phyloP scores from a whole-genome alignment of 768 basidiomycete genomes.

The Pleurotus salmoneostramineus region DNA sequence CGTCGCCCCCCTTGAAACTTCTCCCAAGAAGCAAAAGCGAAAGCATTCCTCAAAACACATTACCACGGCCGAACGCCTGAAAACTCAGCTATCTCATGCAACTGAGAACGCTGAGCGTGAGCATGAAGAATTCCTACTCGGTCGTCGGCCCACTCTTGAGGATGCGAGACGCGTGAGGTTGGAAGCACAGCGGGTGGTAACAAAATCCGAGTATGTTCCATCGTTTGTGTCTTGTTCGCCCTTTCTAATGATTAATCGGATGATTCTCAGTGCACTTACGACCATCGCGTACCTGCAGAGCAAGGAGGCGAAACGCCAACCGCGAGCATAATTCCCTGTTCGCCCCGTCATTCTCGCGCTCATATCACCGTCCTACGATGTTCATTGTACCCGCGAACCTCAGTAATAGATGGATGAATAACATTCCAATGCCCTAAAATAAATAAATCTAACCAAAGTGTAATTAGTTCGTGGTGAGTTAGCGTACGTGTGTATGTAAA shows the following conservation, averaged over 20 bases:
- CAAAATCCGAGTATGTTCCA: neutral
- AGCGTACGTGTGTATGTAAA: neutral
- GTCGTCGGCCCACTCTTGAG: neutral
- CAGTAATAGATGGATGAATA: too few species aligned
- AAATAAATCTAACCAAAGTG: too few species aligned
- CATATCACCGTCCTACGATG: too few species aligned
- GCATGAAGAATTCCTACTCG: neutral
- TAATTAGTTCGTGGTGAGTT: too few species aligned
- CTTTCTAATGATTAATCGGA: neutral
- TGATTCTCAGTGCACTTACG: neutral
- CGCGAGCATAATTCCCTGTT: too few species aligned
- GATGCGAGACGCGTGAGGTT: neutral
- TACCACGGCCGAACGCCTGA: neutral
- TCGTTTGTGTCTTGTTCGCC: neutral
- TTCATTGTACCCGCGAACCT: too few species aligned
- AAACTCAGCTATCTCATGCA: neutral
- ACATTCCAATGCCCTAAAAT: too few species aligned
- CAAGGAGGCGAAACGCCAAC: neutral
- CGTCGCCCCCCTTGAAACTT: too few species aligned
- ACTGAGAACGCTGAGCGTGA: neutral
- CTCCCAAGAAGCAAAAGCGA: neutral
- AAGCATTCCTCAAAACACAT: neutral
- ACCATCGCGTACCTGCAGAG: slow-evolving; percentile 1
- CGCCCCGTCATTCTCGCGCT: too few species aligned
- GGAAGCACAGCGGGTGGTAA: neutral